phyloP scores from a whole-genome alignment of 345 rosid genomes.

The Barbarea vulgaris region DNA sequence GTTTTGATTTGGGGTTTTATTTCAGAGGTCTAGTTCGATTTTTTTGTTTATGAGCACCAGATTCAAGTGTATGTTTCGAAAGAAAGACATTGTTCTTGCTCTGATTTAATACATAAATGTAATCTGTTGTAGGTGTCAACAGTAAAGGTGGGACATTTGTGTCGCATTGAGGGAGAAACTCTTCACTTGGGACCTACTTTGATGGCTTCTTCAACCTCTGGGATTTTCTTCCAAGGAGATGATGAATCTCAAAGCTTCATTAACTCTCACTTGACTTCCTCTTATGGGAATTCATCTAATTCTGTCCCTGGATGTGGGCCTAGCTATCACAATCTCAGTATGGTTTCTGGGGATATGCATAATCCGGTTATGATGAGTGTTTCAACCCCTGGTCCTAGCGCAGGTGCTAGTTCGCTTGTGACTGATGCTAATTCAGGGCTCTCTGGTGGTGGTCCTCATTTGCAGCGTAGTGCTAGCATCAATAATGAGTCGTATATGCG shows the following conservation, averaged over 20 bases:
- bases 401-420: constrained; percentile 91
- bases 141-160: constrained; percentile 26
- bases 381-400: constrained; percentile 88
- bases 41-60: background rate
- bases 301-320: constrained; percentile 79
- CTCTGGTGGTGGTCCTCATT: constrained; percentile 76
- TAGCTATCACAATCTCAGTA: constrained; percentile 65
- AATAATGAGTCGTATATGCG: constrained; percentile 95
- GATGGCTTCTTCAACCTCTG: constrained; percentile 89
- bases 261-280: constrained; percentile 82
- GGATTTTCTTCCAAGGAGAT: constrained; percentile 95
- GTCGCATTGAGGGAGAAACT: constrained; percentile 24
- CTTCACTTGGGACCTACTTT: constrained; percentile 67
- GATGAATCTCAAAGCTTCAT: constrained; percentile 86
- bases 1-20: constrained; percentile 27
- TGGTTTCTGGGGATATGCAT: constrained; percentile 82
- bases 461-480: constrained; percentile 96
- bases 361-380: constrained; percentile 77
- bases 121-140: constrained; percentile 29
- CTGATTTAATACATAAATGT: background rate
- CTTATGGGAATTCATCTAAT: constrained; percentile 79
- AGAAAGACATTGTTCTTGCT: background rate
- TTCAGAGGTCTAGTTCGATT: background rate
- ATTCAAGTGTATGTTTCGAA: constrained; percentile 4
- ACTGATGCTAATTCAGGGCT: constrained; percentile 96